Evolutionary conservation across 129 eudicot genomes (phyloP).

Genomic region (carrot (Daucus carota)): DNA sequence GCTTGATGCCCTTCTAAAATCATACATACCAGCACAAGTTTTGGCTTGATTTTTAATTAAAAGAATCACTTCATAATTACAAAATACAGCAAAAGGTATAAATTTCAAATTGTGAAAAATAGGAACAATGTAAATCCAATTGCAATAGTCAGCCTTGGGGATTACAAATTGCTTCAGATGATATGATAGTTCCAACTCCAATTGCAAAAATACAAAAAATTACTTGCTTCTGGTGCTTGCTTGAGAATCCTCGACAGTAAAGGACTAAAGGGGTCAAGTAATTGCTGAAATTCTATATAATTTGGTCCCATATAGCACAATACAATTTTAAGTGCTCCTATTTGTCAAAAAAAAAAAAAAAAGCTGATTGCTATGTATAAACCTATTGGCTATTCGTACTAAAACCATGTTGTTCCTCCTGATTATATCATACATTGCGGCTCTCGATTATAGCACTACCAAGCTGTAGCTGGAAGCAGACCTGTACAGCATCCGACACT

Average conservation of each 20-base stretch:
- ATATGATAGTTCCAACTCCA: too few relatives aligned
- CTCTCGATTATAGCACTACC: constrained; percentile 24
- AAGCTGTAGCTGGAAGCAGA: constrained; percentile 43
- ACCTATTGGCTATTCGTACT: neutral
- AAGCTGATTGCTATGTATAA: neutral
- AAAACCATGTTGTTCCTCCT: neutral
- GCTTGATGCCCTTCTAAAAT: too few relatives aligned
- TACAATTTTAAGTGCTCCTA: neutral
- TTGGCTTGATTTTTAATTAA: too few relatives aligned
- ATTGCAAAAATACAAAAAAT: too few relatives aligned
- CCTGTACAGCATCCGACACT: constrained; percentile 31
- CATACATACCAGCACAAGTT: too few relatives aligned
- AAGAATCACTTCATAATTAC: too few relatives aligned
- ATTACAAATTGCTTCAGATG: neutral
- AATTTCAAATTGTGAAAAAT: too few relatives aligned
- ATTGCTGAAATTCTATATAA: neutral
- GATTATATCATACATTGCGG: neutral
- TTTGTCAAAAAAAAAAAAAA: neutral
- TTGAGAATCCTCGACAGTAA: too few relatives aligned
- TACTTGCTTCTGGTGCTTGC: too few relatives aligned
- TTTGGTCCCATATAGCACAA: neutral
- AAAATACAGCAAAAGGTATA: too few relatives aligned
- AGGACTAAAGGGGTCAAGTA: too few relatives aligned
- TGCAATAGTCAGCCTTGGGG: neutral
- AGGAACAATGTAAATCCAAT: too few relatives aligned